phyloP scores from a whole-genome alignment of 305 asterid genomes.

The Coffea humblotiana region DNA sequence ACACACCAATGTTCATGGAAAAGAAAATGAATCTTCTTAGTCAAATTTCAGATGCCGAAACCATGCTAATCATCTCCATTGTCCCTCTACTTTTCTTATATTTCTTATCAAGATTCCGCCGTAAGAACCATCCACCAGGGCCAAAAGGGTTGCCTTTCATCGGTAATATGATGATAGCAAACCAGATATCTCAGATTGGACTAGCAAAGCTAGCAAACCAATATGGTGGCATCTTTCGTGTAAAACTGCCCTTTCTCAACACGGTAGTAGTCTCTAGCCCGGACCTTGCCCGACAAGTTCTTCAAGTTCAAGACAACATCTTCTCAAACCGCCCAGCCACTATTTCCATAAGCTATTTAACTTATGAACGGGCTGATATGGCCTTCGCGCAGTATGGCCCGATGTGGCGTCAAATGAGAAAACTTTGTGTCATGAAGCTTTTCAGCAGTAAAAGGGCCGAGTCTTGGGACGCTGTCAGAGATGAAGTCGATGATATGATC shows the following conservation, averaged over 20 bases:
- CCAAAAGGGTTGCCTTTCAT: constrained; percentile 79
- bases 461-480: constrained; percentile 91
- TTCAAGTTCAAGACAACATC: constrained; percentile 73
- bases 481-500: constrained; percentile 58
- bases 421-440: constrained; percentile 79
- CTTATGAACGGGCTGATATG: constrained; percentile 82
- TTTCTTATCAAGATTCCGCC: constrained; percentile 37
- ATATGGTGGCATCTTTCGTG: constrained; percentile 77
- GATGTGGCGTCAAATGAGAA: constrained; percentile 93
- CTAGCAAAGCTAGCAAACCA: constrained; percentile 55
- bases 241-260: constrained; percentile 62
- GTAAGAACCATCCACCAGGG: constrained; percentile 72
- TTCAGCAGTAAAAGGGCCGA: constrained; percentile 80
- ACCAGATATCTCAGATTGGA: constrained; percentile 69
- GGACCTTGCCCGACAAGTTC: constrained; percentile 68
- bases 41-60: constrained; percentile 35
- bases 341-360: constrained; percentile 65
- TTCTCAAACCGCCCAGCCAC: constrained; percentile 85
- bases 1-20: constrained; percentile 21
- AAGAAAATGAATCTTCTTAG: constrained; percentile 25
- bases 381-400: constrained; percentile 90
- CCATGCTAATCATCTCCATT: constrained; percentile 33
- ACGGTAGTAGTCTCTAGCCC: constrained; percentile 59
- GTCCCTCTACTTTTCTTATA: constrained; percentile 38
- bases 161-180: constrained; percentile 63